Percentiles rank a stretch among this genome's conserved stretches.
These are phyloP conservation scores for Elongisporangium senticosum DNA, from an alignment of 352 stramenopile species.

Conservation along the genomic window DNA sequence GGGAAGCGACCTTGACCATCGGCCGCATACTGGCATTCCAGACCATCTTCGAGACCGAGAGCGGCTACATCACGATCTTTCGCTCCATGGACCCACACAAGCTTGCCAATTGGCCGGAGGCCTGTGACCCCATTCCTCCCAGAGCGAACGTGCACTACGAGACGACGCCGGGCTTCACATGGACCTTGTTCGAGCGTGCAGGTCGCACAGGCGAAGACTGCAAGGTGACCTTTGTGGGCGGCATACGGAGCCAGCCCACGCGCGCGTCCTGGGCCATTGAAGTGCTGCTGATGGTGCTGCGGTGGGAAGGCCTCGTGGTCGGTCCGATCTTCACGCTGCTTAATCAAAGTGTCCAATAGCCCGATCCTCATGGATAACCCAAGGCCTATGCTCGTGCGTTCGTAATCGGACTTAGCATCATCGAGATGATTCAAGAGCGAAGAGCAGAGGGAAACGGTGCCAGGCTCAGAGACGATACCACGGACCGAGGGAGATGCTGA, in stretches of 20 bases:
- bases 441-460: too few relatives aligned
- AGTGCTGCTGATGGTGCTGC: background rate
- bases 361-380: too few relatives aligned
- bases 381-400: too few relatives aligned
- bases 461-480: too few relatives aligned
- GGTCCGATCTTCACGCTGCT: conserved; percentile 6
- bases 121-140: conserved; percentile 4
- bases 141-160: background rate
- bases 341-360: background rate
- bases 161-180: conserved; percentile 14
- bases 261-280: conserved; percentile 1
- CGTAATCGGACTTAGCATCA: too few relatives aligned
- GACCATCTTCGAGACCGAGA: background rate
- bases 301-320: conserved; percentile 9
- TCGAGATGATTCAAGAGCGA: too few relatives aligned
- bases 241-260: conserved; percentile 11
- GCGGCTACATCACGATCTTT: background rate
- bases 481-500: too few relatives aligned
- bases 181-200: conserved; percentile 15
- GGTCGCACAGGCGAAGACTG: conserved; percentile 8
- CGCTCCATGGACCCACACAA: background rate
- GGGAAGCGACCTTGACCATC: conserved; percentile 11
- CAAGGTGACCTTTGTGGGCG: conserved; percentile 15
- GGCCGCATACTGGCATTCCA: conserved; percentile 3
- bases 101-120: conserved; percentile 11